Base-by-base conservation (phyloP, 257 asterid genomes). In the Nicotiana noctiflora region DNA sequence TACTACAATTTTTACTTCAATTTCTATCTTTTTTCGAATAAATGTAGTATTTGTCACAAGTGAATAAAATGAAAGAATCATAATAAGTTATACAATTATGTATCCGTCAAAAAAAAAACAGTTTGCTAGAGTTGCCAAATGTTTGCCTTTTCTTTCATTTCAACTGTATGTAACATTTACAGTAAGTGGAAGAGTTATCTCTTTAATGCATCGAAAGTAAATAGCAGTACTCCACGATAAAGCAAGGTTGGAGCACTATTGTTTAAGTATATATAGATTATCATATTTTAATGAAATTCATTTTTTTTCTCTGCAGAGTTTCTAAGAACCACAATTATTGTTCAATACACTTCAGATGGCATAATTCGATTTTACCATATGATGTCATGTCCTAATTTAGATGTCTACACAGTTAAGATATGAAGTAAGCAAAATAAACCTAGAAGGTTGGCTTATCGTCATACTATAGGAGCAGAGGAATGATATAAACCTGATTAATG, bases 401-500 rank as follows among this genome's bases (percentile, higher is more conserved):
- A 34, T n/a, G 53, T 67, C 11, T n/a, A n/a, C n/a, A n/a, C n/a
- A 32, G 52, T 27, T 66, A 51, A 66, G 75, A 32, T 66, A 65
- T 3, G 68, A 70, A 77, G 82, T 15, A 12, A 67, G 55, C 37
- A 67, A 67, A 37, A 7, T 68, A 68, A 37, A 68, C 29, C 11
- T n/a, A 34, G 76, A 5, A 67, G 21, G 18, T 67, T 18, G 18
- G 3, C 8, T 68, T 68, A 37, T 68, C 53, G 11, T 68, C 76
- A 37, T 53, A 1, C 8, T 68, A 37, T n/a, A 18, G 31, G 31
- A 72, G 77, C 78, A 59, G n/a, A 79, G 79, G 37, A 61, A 70
- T 19, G n/a, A 40, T 65, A 8, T 52, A 23, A 70, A 88, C 97
- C 90, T 92, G 84, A 87, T 88, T 89, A 75, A 93, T 91, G 84